Percentiles rank a stretch among this genome's conserved stretches.
These are phyloP conservation scores for Tylopilus sp. DNA, from an alignment of 1,284 basidiomycete species.

Conservation along the genomic window DNA sequence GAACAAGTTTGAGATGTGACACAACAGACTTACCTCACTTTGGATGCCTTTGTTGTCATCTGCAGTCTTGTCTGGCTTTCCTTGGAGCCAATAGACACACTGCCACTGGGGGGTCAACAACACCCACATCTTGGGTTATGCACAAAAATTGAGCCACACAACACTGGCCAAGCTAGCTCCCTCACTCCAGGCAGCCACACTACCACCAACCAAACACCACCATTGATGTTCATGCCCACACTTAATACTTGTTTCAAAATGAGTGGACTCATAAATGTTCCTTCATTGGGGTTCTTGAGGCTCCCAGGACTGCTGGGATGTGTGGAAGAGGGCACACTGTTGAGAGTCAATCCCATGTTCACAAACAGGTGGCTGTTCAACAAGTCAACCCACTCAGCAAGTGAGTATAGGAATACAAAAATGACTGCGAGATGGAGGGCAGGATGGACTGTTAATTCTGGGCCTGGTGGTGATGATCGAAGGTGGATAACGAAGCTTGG, in stretches of 20 bases:
- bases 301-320: conserved; percentile 32
- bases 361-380: conserved; percentile 36
- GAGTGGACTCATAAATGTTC: conserved; percentile 25
- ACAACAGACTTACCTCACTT: conserved; percentile 74
- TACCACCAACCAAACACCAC: conserved; percentile 19
- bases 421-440: conserved; percentile 41
- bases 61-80: conserved; percentile 31
- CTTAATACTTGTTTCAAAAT: conserved; percentile 31
- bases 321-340: conserved; percentile 23
- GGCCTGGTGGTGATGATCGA: no score
- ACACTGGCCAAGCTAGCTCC: conserved; percentile 15
- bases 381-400: conserved; percentile 41
- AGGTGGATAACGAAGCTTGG: no score
- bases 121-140: conserved; percentile 44
- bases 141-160: conserved; percentile 30
- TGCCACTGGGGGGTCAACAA: conserved; percentile 61
- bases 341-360: conserved; percentile 26
- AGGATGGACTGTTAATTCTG: conserved; percentile 49
- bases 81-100: conserved; percentile 47
- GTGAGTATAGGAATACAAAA: conserved; percentile 31
- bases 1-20: no score
- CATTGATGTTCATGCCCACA: conserved; percentile 27
- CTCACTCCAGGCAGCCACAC: conserved; percentile 18
- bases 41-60: conserved; percentile 63
- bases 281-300: conserved; percentile 42